Conservation (phyloP, 139 green algal species). For the Chlorella sp. region DNA sequence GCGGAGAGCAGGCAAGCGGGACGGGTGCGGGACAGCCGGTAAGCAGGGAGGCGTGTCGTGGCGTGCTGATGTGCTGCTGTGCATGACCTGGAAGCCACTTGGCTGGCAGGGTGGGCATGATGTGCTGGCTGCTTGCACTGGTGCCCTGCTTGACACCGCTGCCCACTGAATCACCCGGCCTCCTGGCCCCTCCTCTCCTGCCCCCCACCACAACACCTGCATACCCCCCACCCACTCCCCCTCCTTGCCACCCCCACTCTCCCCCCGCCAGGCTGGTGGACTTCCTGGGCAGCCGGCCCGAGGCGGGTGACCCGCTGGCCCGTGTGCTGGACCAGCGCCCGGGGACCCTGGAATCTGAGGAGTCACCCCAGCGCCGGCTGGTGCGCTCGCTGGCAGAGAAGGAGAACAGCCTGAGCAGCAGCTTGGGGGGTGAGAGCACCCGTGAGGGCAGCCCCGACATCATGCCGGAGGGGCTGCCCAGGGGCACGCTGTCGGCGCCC, state of each 20-base stretch:
- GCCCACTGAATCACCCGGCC: neutral
- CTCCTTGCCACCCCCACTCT: neutral
- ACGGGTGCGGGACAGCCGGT: neutral
- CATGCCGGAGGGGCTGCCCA: neutral
- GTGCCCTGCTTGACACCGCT: neutral
- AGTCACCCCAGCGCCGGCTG: neutral
- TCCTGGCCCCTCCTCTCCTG: neutral
- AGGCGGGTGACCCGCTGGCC: slow-evolving; percentile 22
- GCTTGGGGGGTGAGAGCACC: neutral
- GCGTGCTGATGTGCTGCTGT: neutral
- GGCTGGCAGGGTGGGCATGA: too few relatives aligned
- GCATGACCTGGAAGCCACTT: neutral
- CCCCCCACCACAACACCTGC: neutral
- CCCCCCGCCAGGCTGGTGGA: slow-evolving; percentile 15
- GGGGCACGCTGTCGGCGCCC: neutral
- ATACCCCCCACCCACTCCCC: neutral
- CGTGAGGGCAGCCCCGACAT: neutral
- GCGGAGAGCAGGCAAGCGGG: slow-evolving; percentile 1
- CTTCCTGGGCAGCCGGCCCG: slow-evolving; percentile 7
- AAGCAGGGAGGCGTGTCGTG: neutral
- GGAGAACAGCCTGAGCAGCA: neutral
- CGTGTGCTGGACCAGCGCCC: neutral
- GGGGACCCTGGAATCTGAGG: neutral
- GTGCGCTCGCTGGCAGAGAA: slow-evolving; percentile 3
- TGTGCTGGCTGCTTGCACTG: neutral